Evolutionary conservation across 2,329 filamentous ascomycete genomes (phyloP), one percentile per base, ranked within the genome.

Genomic region (Lithohypha guttulata): DNA sequence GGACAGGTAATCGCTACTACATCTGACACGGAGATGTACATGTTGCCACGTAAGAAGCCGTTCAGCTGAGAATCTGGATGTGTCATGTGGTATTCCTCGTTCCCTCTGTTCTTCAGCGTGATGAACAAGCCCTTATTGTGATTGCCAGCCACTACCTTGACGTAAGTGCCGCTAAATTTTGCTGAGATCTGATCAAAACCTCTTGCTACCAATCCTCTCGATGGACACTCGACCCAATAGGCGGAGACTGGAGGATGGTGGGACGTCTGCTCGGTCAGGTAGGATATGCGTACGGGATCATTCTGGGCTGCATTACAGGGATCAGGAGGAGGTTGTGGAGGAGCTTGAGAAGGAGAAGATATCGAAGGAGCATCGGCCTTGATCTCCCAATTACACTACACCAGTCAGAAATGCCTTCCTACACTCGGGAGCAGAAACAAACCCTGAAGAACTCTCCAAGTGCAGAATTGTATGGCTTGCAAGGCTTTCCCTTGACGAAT

Each of bases 391-490:
- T 89, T 93, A 61, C 91, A 96, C 75, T 93, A 59, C 45, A 23
- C 13, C 4, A 21, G 31, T 42, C 20, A 39, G 27, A 11, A 21
- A 18, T 9, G 3, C 5, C 27, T 19, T 17, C 26, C 15, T 20
- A 18, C 11, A 13, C n/a, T 13, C 19, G n/a, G 14, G 18, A 22
- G 20, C n/a, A 17, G 51, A 36, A 26, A 66, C 77, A 55, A 68
- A 87, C 84, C 65, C 86, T 75, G 66, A 98, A 98, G 65, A 98
- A 98, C 66, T 98, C 91, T 48, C 91, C 91, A 35, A 98, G 65
- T 23, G 86, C 87, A 33, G 87, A 95, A 63, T 98, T 98, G 67
- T 98, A 98, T 8, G 91, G 91, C 64, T 98, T 98, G 77, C 89
- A 96, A 29, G 91, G 91, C 67, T 87, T 93, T 44, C 89, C 89